Percentiles rank a stretch among this genome's conserved stretches.
These are phyloP conservation scores for Panicum miliaceum DNA, from an alignment of 176 grass and related monocot genomes.

Conservation along the genomic window DNA sequence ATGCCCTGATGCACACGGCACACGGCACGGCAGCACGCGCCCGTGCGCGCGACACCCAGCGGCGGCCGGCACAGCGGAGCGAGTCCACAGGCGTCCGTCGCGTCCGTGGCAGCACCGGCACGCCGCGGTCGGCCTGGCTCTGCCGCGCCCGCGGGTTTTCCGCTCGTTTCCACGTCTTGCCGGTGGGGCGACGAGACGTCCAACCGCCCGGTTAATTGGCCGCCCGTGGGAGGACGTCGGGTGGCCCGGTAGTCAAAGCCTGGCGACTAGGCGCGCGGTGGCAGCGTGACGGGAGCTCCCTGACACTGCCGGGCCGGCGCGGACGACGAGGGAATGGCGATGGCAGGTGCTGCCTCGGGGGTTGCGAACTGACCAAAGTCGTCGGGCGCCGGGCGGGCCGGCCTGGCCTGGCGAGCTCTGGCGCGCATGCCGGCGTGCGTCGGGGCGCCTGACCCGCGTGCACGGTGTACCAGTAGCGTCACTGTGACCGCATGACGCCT, in stretches of 20 bases:
- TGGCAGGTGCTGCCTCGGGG: conserved; percentile 13
- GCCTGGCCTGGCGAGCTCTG: not conserved
- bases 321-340: conserved; percentile 47
- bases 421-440: conserved; percentile 48
- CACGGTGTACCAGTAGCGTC: not conserved
- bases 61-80: not conserved
- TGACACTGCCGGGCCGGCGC: conserved; percentile 38
- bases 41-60: not conserved
- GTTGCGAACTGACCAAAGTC: not conserved
- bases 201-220: conserved; percentile 8
- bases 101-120: not conserved
- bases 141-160: conserved; percentile 17
- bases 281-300: conserved; percentile 24
- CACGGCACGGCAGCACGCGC: not conserved
- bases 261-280: not conserved
- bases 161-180: conserved; percentile 12
- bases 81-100: conserved; percentile 1
- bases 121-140: not conserved
- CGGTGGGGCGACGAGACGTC: conserved; percentile 15
- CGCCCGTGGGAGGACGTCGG: not conserved
- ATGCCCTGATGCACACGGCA: not conserved
- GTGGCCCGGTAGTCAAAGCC: conserved; percentile 43
- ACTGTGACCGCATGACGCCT: conserved; percentile 38
- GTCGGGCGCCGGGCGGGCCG: not conserved
- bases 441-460: conserved; percentile 36